A percentile compares a stretch with the other conserved stretches of the same genome.
Evolutionary conservation across 148 eudicot genomes (phyloP).

Genomic region (Dysphania ambrosioides): DNA sequence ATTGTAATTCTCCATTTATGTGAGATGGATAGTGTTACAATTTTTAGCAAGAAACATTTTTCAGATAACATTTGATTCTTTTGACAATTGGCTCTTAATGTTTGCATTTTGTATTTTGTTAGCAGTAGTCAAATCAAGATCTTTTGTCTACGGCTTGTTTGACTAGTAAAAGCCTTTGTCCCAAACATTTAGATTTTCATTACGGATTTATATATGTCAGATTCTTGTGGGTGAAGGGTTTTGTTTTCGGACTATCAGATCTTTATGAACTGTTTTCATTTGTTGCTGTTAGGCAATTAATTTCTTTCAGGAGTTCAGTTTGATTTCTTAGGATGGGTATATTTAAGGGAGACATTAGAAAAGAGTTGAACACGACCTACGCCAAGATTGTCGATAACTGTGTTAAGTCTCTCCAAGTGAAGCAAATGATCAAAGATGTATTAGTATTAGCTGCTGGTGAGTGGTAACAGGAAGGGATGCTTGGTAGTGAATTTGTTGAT

Average conservation of each 20-base stretch:
- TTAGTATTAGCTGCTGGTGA: constrained; percentile 63
- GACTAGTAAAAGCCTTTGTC: too few species aligned
- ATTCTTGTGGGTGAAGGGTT: background rate
- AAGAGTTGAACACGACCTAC: constrained; percentile 29
- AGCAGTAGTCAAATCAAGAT: background rate
- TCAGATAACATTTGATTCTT: too few species aligned
- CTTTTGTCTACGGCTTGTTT: too few species aligned
- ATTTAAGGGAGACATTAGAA: constrained; percentile 43
- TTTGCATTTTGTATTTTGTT: too few species aligned
- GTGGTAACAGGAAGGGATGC: constrained; percentile 62
- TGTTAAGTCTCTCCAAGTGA: constrained; percentile 39
- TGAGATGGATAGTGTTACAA: too few species aligned
- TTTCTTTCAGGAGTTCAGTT: background rate
- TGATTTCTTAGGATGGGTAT: constrained; percentile 38
- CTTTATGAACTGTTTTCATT: background rate
- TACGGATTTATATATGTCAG: background rate
- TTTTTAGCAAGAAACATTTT: too few species aligned
- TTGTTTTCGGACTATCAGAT: background rate
- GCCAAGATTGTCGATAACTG: constrained; percentile 29
- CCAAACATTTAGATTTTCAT: background rate
- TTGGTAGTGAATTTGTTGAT: constrained; percentile 39
- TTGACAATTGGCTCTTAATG: too few species aligned
- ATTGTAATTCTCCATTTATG: too few species aligned
- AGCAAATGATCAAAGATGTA: constrained; percentile 56
- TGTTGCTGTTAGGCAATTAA: background rate